Conservation (phyloP, 352 stramenopile species). For the Phytophthora rubi region DNA sequence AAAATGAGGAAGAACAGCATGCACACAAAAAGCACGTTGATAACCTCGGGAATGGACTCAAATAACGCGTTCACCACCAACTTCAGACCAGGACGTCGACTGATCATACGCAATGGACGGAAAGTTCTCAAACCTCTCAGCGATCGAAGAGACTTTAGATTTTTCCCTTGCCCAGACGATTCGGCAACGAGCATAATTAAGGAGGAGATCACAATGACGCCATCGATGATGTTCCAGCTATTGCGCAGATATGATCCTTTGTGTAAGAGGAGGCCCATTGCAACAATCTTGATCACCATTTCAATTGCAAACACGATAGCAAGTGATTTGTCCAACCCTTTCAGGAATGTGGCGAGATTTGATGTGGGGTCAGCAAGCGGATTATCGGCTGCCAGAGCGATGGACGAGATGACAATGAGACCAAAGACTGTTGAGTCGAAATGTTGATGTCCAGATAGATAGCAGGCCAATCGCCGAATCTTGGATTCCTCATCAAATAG, state of each 20-base stretch:
- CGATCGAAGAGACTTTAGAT: conserved; percentile 81
- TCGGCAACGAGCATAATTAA: conserved; percentile 71
- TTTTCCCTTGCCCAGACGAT: conserved; percentile 42
- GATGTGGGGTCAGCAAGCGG: conserved; percentile 72
- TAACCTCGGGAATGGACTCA: conserved; percentile 87
- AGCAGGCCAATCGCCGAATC: conserved; percentile 45
- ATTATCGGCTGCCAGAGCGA: conserved; percentile 89
- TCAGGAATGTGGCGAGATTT: conserved; percentile 46
- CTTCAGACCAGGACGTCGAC: conserved; percentile 81
- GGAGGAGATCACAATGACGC: conserved; percentile 87
- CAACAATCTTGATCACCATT: conserved; percentile 91
- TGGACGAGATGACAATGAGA: conserved; percentile 85
- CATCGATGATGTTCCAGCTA: conserved; percentile 92
- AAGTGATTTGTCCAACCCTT: conserved; percentile 75
- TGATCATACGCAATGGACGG: conserved; percentile 92
- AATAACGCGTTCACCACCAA: conserved; percentile 93
- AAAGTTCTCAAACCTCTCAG: conserved; percentile 88
- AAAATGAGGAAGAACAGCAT: conserved; percentile 96
- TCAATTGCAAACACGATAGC: conserved; percentile 86
- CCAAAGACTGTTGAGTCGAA: conserved; percentile 87
- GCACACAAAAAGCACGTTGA: conserved; percentile 92
- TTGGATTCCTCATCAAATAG: conserved; percentile 56
- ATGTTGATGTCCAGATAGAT: conserved; percentile 60
- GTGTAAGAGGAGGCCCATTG: conserved; percentile 75
- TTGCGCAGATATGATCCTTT: conserved; percentile 82